Conservation (phyloP, 106 monocot genomes). For the Dendrobium chrysotoxum region DNA sequence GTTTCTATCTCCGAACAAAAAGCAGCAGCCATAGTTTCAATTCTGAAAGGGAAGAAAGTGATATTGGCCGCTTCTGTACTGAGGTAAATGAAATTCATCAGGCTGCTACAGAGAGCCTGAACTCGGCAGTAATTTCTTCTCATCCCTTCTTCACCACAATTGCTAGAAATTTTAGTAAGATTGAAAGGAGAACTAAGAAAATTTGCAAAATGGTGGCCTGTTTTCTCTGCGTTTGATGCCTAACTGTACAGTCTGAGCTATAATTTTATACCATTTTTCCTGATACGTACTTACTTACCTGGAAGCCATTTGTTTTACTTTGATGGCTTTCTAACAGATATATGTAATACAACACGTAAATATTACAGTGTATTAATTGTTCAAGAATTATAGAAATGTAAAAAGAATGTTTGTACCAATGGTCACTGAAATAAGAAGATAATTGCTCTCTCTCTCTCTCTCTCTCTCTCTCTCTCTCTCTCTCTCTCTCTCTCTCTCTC, state of each 20-base stretch:
- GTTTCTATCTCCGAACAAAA: slow-evolving; percentile 59
- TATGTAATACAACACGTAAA: no score
- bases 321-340: background rate
- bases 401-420: no score
- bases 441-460: no score
- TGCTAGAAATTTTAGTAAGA: slow-evolving; percentile 27
- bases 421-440: no score
- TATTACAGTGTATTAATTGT: no score
- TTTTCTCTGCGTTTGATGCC: slow-evolving; percentile 10
- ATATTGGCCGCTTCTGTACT: background rate
- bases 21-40: slow-evolving; percentile 8
- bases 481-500: no score
- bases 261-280: background rate
- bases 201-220: slow-evolving; percentile 56
- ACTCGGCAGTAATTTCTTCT: background rate
- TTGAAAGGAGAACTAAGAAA: slow-evolving; percentile 42
- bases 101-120: background rate
- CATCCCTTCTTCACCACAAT: slow-evolving; percentile 36
- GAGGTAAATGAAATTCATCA: slow-evolving; percentile 3
- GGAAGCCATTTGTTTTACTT: background rate
- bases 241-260: no score
- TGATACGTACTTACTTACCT: background rate
- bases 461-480: no score
- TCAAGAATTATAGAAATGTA: no score
- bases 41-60: slow-evolving; percentile 10